phyloP scores from a whole-genome alignment of 768 basidiomycete species.

The Collybia sp. region DNA sequence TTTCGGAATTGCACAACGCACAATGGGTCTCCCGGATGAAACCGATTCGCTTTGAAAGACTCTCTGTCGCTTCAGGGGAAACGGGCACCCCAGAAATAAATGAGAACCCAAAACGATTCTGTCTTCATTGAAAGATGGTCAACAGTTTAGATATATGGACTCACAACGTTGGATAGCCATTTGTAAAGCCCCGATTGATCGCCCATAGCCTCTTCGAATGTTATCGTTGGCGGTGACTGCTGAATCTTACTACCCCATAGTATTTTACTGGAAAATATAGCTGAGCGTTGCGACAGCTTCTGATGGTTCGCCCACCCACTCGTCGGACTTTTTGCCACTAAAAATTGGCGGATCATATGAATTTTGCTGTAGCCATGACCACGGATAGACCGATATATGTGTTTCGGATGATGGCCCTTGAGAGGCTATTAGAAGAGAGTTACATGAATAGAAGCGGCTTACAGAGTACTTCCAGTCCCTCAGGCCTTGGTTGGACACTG shows the following conservation, averaged over 20 bases:
- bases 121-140: neutral
- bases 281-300: neutral
- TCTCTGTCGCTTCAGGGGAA: slow-evolving; percentile 82
- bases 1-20: slow-evolving; percentile 13
- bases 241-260: slow-evolving; percentile 81
- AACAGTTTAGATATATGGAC: slow-evolving; percentile 1
- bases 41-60: slow-evolving; percentile 68
- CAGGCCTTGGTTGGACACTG: slow-evolving; percentile 44
- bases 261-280: slow-evolving; percentile 47
- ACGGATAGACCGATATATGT: slow-evolving; percentile 84
- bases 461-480: slow-evolving; percentile 79
- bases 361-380: slow-evolving; percentile 75
- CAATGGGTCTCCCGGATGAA: slow-evolving; percentile 84
- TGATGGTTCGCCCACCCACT: slow-evolving; percentile 32
- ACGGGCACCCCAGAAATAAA: slow-evolving; percentile 79
- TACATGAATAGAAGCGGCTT: slow-evolving; percentile 17
- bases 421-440: neutral
- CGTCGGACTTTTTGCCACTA: slow-evolving; percentile 21
- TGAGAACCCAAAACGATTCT: slow-evolving; percentile 89
- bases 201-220: slow-evolving; percentile 71
- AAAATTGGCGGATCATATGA: slow-evolving; percentile 72
- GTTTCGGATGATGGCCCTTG: slow-evolving; percentile 52
- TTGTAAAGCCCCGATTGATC: slow-evolving; percentile 67
- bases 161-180: slow-evolving; percentile 78
- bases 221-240: slow-evolving; percentile 67